Evolutionary conservation across 2,329 filamentous ascomycete genomes (phyloP).

Genomic region (Aspergillus sp.): DNA sequence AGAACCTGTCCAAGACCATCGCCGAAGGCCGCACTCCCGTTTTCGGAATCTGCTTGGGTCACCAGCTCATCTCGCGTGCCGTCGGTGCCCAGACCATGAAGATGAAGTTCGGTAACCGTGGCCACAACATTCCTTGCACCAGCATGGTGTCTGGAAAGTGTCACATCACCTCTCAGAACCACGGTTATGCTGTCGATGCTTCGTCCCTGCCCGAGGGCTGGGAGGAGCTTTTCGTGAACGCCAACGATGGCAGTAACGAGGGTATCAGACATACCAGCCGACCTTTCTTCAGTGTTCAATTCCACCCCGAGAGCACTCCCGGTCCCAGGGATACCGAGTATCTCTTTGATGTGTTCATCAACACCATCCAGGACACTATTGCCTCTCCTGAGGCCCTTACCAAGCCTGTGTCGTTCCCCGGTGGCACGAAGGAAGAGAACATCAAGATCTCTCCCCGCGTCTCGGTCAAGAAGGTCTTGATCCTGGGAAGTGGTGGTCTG

Average conservation of each 20-base stretch:
- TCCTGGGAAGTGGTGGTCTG: constrained; percentile 90
- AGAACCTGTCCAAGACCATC: constrained; percentile 74
- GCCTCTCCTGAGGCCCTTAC: constrained; percentile 65
- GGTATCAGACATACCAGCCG: constrained; percentile 84
- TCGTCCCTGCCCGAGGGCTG: constrained; percentile 73
- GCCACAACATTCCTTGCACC: constrained; percentile 97
- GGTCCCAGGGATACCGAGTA: constrained; percentile 95
- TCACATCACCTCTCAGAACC: constrained; percentile 98
- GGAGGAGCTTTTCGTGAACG: constrained; percentile 95
- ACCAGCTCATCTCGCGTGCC: constrained; percentile 87
- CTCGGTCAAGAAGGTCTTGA: constrained; percentile 87
- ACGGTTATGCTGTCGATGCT: constrained; percentile 90
- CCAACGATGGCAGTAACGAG: constrained; percentile 97
- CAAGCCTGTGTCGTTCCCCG: constrained; percentile 80
- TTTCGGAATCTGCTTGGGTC: constrained; percentile 94
- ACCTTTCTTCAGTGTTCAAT: constrained; percentile 99
- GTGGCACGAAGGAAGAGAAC: constrained; percentile 78
- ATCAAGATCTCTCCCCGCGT: constrained; percentile 73
- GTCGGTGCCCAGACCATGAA: constrained; percentile 83
- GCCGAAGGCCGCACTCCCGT: constrained; percentile 79
- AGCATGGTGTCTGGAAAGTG: constrained; percentile 94
- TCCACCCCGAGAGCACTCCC: constrained; percentile 95
- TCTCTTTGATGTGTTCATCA: constrained; percentile 94
- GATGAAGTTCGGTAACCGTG: constrained; percentile 99
- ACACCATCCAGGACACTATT: constrained; percentile 73